Percentiles rank a stretch among this genome's conserved stretches.
phyloP scores from a whole-genome alignment of 176 grass and related monocot genomes.

The Miscanthus lutarioriparius region DNA sequence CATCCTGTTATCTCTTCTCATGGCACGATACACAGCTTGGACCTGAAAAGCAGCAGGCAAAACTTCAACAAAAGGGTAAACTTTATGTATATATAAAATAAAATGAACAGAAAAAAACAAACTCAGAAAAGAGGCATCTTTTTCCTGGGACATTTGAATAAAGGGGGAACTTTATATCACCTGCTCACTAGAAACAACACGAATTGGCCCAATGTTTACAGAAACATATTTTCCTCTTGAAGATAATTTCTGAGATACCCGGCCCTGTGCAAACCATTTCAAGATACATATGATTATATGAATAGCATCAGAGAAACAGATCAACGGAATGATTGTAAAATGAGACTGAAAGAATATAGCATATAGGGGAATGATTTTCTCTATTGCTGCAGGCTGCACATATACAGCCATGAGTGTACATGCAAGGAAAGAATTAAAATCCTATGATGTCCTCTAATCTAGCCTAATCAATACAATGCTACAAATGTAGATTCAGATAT shows the following conservation, averaged over 20 bases:
- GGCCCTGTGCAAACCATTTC: conserved; percentile 55
- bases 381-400: not conserved
- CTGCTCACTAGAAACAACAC: conserved; percentile 91
- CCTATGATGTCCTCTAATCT: not conserved
- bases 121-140: not conserved
- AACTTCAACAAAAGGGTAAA: not conserved
- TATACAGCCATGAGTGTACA: not conserved
- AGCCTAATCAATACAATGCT: not conserved
- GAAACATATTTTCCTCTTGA: conserved; percentile 89
- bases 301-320: not conserved
- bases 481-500: not conserved
- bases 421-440: not conserved
- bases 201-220: conserved; percentile 93
- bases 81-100: not conserved
- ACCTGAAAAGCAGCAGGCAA: conserved; percentile 57
- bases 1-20: conserved; percentile 96
- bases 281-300: not conserved
- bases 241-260: conserved; percentile 80
- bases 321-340: not conserved
- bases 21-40: conserved; percentile 89
- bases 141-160: conserved; percentile 5
- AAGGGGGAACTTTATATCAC: conserved; percentile 19
- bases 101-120: not conserved
- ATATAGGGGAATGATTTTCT: not conserved
- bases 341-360: not conserved